Percentiles rank a stretch among this genome's conserved stretches.
phyloP scores from a whole-genome alignment of 1,139 yeast genomes.

The Kodamaea fungicola region DNA sequence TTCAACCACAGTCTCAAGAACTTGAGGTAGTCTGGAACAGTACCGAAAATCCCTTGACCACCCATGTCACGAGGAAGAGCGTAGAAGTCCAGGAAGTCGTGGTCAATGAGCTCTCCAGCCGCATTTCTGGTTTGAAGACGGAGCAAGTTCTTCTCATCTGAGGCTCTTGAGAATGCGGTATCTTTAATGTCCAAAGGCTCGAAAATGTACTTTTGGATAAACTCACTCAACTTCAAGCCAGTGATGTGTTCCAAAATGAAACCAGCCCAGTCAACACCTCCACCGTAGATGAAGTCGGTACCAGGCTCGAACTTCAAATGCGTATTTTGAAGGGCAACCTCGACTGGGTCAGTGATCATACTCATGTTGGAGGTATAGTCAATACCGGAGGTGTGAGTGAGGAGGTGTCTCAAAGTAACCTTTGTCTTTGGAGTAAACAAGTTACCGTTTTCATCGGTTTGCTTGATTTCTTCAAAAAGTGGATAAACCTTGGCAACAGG shows the following conservation, averaged over 20 bases:
- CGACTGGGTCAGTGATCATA: background rate
- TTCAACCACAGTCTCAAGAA: constrained; percentile 46
- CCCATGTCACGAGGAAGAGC: constrained; percentile 34
- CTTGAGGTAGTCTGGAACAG: constrained; percentile 40
- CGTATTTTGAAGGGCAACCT: constrained; percentile 26
- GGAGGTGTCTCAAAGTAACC: constrained; percentile 45
- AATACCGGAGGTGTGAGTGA: constrained; percentile 52
- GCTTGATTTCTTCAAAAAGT: constrained; percentile 38
- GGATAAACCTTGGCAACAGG: constrained; percentile 31
- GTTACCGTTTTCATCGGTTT: constrained; percentile 1
- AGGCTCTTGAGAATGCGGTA: constrained; percentile 29
- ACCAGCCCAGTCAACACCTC: constrained; percentile 53
- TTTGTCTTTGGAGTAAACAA: constrained; percentile 1
- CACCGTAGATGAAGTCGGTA: constrained; percentile 48
- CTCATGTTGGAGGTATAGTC: constrained; percentile 39
- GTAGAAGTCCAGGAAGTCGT: constrained; percentile 1
- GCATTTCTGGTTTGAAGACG: constrained; percentile 17
- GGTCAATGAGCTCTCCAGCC: constrained; percentile 8
- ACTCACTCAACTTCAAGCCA: constrained; percentile 42
- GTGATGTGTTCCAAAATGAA: constrained; percentile 40
- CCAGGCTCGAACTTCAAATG: constrained; percentile 51
- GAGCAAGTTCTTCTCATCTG: constrained; percentile 23
- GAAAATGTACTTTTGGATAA: constrained; percentile 36
- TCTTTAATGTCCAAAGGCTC: constrained; percentile 42
- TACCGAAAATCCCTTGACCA: constrained; percentile 48